These are phyloP conservation scores for Penicillium angulare DNA, from an alignment of 495 filamentous ascomycete species.

Conservation along the genomic window DNA sequence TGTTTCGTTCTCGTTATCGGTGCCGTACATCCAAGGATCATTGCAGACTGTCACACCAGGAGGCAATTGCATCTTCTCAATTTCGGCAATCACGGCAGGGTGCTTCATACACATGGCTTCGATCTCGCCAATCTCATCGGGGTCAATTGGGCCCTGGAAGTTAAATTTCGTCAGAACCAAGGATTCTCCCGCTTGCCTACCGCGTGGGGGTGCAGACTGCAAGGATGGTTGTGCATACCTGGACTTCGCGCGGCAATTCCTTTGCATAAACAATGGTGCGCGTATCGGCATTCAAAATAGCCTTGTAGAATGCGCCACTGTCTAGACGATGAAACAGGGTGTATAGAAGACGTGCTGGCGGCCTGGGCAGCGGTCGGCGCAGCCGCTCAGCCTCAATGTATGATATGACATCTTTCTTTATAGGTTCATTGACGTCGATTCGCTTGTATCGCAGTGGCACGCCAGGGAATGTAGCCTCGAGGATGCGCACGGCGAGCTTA, in stretches of 20 bases:
- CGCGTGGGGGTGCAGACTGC: no score
- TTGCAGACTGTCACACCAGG: slow-evolving; percentile 42
- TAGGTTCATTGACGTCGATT: slow-evolving; percentile 39
- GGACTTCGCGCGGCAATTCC: slow-evolving; percentile 40
- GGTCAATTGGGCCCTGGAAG: slow-evolving; percentile 35
- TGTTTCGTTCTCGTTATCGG: slow-evolving; percentile 33
- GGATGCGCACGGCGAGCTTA: slow-evolving; percentile 36
- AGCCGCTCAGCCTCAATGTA: slow-evolving; percentile 40
- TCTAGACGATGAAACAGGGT: slow-evolving; percentile 41
- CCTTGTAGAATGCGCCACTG: slow-evolving; percentile 39
- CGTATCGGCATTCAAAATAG: slow-evolving; percentile 33
- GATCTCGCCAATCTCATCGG: slow-evolving; percentile 41
- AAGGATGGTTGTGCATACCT: slow-evolving; percentile 21
- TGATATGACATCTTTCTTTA: slow-evolving; percentile 37
- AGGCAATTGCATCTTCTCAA: slow-evolving; percentile 42
- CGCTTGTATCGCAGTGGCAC: slow-evolving; percentile 38
- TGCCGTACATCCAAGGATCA: slow-evolving; percentile 49
- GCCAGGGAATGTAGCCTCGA: slow-evolving; percentile 35
- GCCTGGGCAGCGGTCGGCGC: slow-evolving; percentile 29
- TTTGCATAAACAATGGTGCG: slow-evolving; percentile 34
- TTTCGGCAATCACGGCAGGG: slow-evolving; percentile 40
- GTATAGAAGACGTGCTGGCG: slow-evolving; percentile 37
- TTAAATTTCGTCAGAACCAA: slow-evolving; percentile 8
- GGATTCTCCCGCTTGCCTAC: no score
- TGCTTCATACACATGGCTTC: slow-evolving; percentile 42